phyloP scores from a whole-genome alignment of 139 green algal genomes.

The Picochlorum sp. region DNA sequence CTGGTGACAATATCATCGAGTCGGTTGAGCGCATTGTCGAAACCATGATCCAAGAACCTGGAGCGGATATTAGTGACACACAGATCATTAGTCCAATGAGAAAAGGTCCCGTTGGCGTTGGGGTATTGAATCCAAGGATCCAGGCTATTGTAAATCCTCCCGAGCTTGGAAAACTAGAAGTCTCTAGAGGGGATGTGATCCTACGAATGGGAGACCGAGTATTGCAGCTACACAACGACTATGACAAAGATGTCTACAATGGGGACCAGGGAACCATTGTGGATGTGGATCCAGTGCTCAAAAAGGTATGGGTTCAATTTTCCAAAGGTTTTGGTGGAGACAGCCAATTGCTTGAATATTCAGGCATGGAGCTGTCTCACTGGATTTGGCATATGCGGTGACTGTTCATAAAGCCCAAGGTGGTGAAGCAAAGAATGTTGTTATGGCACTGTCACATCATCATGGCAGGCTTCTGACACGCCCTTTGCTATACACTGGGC shows the following conservation, averaged over 20 bases:
- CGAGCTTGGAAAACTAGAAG: conserved; percentile 10
- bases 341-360: neutral
- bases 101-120: conserved; percentile 26
- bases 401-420: conserved; percentile 88
- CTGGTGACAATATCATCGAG: neutral
- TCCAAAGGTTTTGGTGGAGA: neutral
- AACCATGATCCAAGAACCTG: neutral
- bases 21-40: neutral
- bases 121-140: conserved; percentile 47
- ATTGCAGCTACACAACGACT: conserved; percentile 68
- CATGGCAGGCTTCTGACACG: conserved; percentile 47
- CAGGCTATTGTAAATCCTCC: conserved; percentile 63
- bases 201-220: conserved; percentile 52
- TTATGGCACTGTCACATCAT: conserved; percentile 46
- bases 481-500: conserved; percentile 71
- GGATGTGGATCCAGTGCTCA: conserved; percentile 15
- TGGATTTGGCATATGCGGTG: conserved; percentile 64
- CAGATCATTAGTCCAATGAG: conserved; percentile 65
- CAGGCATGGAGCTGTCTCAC: conserved; percentile 17
- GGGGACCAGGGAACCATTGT: conserved; percentile 61
- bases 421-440: conserved; percentile 62
- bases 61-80: neutral
- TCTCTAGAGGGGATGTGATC: conserved; percentile 14
- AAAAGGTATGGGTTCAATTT: conserved; percentile 24
- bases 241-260: conserved; percentile 72